Base-by-base conservation (phyloP, 2,329 filamentous ascomycete genomes). In the Sarocladium oryzae region DNA sequence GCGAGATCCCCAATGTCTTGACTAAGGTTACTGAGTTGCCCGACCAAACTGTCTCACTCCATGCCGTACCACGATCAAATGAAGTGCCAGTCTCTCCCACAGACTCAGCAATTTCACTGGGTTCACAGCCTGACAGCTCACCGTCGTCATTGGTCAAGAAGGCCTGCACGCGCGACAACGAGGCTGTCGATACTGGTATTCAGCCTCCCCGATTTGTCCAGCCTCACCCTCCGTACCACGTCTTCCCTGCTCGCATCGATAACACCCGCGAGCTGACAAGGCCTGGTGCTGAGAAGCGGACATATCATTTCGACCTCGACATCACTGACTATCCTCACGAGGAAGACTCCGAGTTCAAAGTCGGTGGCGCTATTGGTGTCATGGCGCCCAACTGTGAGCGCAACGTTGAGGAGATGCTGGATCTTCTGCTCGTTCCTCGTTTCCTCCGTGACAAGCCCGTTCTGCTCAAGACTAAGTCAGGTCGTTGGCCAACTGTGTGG, bases 401-500 rank as follows among this genome's bases (percentile, higher is more conserved):
- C 2, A 74, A 86, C 4, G 91, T 99, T 1, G 87, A 96, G 15
- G 85, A 93, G 55, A 74, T 97, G 35, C 81, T 99, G 57, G 84
- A 96, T 62, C 74, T 86, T 21, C 81, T 99, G 16, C 78, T 88
- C 59, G 78, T 97, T 20, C 91, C 91, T 3, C 85, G 82, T 33
- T 88, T 86, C 63, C 76, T 93, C 54, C 86, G 93, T 26, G 88
- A 95, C 70, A 93, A 89, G 74, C 85, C 86, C 13, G 79, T 96
- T 16, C 74, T 86, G 16, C 71, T 97, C 58, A 84, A 84, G 66
- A 97, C 93, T 0, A 82, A 78, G 32, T 81, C 77, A 54, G 92
- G 92, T 30, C 81, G 93, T 48, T 99, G 92, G 92, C 93, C 93
- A 3, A 99, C 93, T 1, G 95, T 99, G 48, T 99, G 93, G 93